Evolutionary conservation across 371 early-diverging fungal species (phyloP), one percentile per base, ranked within the genome.

Genomic region (Racocetra persica): DNA sequence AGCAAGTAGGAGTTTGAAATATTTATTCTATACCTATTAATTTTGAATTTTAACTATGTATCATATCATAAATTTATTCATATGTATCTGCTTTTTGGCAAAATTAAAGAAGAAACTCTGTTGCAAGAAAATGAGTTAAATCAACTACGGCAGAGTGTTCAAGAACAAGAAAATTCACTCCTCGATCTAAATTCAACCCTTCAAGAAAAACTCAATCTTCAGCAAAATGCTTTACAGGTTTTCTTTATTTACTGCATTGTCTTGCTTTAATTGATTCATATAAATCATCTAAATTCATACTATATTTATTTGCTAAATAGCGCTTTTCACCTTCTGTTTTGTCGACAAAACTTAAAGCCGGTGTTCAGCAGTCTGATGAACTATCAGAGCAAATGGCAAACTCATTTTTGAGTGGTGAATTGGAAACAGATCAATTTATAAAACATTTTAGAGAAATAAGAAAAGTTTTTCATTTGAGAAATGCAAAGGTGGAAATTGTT

Each of bases 391-490:
- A 78, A 62, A 67, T 78, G 55, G 79, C 79, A 32, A 54, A 14
- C 18, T 78, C 79, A 36, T 78, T 78, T 66, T 78, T 78, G 52
- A 41, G 51, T 14, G 67, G 54, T 67, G 67, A 51, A 52, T 41
- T 66, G 20, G 79, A 78, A 26, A 32, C n/a, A 36, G 79, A 78
- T 78, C 20, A 49, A 41, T 78, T 78, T 78, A 52, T 78, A 62
- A 78, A 78, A 51, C 67, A 67, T 54, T 78, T 52, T 62, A 24
- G 67, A 62, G 79, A 78, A 32, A 41, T 78, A 24, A 78, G 79
- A 67, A 78, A 78, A 26, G 79, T 78, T 32, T 78, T 49, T 78
- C 79, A 78, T 78, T 24, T 78, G 49, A 78, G 79, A 66, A 78
- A 78, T 78, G 79, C 79, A 26, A 78, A 78, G 24, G 52, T 66